These are phyloP conservation scores for Aspergillus sergii DNA, from an alignment of 2,329 filamentous ascomycete species.

Conservation along the genomic window DNA sequence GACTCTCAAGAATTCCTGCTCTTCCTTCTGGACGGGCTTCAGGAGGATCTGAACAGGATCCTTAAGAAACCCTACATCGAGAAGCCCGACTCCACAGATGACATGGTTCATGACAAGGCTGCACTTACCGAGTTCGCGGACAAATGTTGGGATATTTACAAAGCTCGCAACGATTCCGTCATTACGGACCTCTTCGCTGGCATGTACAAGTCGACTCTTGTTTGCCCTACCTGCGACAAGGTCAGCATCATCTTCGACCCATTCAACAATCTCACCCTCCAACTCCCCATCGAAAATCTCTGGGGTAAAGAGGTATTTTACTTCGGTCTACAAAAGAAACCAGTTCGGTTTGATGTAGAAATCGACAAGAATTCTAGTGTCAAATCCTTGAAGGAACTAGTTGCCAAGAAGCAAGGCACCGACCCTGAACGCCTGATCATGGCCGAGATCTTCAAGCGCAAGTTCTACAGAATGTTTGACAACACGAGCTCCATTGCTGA, in stretches of 20 bases:
- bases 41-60: constrained; percentile 92
- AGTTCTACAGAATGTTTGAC: constrained; percentile 84
- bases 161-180: constrained; percentile 89
- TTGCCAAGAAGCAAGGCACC: constrained; percentile 56
- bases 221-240: constrained; percentile 88
- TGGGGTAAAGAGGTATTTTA: constrained; percentile 77
- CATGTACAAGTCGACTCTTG: constrained; percentile 96
- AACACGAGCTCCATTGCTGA: constrained; percentile 71
- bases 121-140: constrained; percentile 84
- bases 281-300: constrained; percentile 81
- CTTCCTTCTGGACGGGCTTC: constrained; percentile 89
- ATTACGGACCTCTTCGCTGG: constrained; percentile 95
- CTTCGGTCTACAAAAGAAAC: constrained; percentile 72
- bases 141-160: constrained; percentile 88
- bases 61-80: constrained; percentile 96
- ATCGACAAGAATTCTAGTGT: constrained; percentile 70
- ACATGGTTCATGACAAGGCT: constrained; percentile 81
- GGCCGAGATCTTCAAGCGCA: constrained; percentile 78
- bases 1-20: constrained; percentile 97
- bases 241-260: constrained; percentile 99
- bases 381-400: constrained; percentile 49
- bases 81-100: constrained; percentile 96
- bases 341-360: constrained; percentile 75
- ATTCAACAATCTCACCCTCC: constrained; percentile 91
- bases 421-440: constrained; percentile 68